Evolutionary conservation across 768 basidiomycete species (phyloP).

Genomic region (Agrocybe pediades): DNA sequence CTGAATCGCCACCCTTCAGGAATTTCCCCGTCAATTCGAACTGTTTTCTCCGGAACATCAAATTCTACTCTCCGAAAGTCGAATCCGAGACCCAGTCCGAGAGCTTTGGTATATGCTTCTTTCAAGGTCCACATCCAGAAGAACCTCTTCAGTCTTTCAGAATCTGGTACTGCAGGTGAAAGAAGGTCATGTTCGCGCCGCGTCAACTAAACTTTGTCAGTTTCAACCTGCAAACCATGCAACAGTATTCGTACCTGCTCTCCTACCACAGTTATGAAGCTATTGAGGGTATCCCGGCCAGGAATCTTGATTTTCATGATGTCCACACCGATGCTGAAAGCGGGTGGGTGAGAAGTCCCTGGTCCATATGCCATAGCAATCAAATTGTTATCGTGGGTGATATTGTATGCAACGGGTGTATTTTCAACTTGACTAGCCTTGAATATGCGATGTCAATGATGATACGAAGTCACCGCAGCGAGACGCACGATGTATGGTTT

Average conservation of each 20-base stretch:
- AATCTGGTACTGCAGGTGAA: conserved; percentile 39
- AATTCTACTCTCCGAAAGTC: conserved; percentile 80
- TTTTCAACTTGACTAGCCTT: conserved; percentile 47
- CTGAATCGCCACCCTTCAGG: conserved; percentile 70
- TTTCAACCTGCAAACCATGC: conserved; percentile 5
- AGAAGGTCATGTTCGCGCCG: conserved; percentile 40
- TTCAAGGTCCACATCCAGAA: conserved; percentile 91
- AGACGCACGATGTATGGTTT: conserved; percentile 77
- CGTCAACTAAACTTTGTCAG: conserved; percentile 38
- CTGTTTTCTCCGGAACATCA: conserved; percentile 48
- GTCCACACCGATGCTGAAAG: conserved; percentile 74
- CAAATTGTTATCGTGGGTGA: conserved; percentile 78
- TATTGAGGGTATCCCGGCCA: conserved; percentile 50
- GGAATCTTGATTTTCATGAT: conserved; percentile 79
- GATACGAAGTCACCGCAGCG: background rate
- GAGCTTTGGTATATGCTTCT: conserved; percentile 89
- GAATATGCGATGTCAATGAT: background rate
- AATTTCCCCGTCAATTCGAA: conserved; percentile 60
- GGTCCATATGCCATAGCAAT: conserved; percentile 68
- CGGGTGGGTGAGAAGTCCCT: conserved; percentile 43
- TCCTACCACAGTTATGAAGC: conserved; percentile 64
- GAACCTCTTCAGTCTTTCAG: conserved; percentile 61
- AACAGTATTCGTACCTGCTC: conserved; percentile 53
- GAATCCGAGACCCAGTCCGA: conserved; percentile 82
- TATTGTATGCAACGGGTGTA: conserved; percentile 74